phyloP scores from a whole-genome alignment of 169 alveolate genomes.

The Plasmodium gaboni region DNA sequence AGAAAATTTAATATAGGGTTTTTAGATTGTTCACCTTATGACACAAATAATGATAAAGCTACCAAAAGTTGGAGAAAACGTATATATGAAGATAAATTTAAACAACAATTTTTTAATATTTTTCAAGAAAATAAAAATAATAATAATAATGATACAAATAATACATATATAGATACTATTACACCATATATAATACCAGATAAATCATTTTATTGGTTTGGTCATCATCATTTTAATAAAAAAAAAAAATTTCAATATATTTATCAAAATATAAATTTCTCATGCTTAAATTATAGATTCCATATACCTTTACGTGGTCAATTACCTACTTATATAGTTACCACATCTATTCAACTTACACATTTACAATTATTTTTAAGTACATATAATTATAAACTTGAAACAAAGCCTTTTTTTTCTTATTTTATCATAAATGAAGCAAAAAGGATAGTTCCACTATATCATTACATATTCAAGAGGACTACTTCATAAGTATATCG shows the following conservation, averaged over 20 bases:
- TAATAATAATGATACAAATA: neutral
- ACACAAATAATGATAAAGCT: conserved; percentile 14
- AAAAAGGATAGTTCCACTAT: neutral
- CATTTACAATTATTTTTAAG: conserved; percentile 7
- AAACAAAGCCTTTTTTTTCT: conserved; percentile 32
- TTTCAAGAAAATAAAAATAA: conserved; percentile 16
- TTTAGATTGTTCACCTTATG: conserved; percentile 78
- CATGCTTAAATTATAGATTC: conserved; percentile 61
- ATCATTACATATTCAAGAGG: conserved; percentile 46
- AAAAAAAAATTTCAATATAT: conserved; percentile 15
- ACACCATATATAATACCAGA: conserved; percentile 69
- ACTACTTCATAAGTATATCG: no score
- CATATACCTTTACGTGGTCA: conserved; percentile 34
- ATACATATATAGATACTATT: neutral
- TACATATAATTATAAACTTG: conserved; percentile 45
- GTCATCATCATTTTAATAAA: conserved; percentile 21
- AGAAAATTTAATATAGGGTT: conserved; percentile 70
- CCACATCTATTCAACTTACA: conserved; percentile 8
- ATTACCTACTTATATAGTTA: conserved; percentile 45
- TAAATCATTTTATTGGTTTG: conserved; percentile 58
- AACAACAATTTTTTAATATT: conserved; percentile 20
- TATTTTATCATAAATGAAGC: conserved; percentile 21
- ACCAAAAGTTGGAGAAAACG: conserved; percentile 40
- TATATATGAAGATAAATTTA: conserved; percentile 52
- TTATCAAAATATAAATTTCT: conserved; percentile 32